Base-by-base conservation (phyloP, 371 early-diverging fungal genomes). In the Apophysomyces variabilis region DNA sequence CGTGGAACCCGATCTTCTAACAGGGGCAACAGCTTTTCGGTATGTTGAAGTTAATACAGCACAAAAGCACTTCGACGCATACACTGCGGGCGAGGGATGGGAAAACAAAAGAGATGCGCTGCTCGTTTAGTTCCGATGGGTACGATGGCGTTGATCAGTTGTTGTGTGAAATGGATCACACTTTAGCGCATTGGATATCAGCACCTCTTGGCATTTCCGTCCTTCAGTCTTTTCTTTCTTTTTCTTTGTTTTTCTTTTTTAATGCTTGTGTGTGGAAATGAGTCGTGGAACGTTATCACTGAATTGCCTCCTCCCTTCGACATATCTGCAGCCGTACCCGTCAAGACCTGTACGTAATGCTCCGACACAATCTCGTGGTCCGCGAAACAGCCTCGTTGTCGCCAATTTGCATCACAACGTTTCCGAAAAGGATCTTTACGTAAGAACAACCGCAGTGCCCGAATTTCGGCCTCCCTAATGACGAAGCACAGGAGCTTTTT, bases 381-480 rank as follows among this genome's bases (percentile, higher is more conserved):
- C 60, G 3, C 73, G 72, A 7, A 77, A 77, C 66, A 73, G 67
- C 35, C 65, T 82, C 43, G 67, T 77, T 8, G 87, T 89, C 13
- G 75, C 86, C 66, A 89, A 89, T 71, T 59, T 89, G 65, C 85
- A 87, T 63, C 86, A 85, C 66, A 86, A 85, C 62, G 89, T 89
- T 9, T 84, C 87, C 45, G 81, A 87, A 75, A 85, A 85, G 57
- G 89, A 89, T 76, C 85, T 89, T 66, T 81, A 88, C 67, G 89
- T 89, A 81, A 73, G 79, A 71, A 43, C 14, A 35, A 21, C 21
- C 35, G 39, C 7, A 54, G 5, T 21, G 4, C n/a, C 16, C 0
- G 5, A 21, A 11, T 18, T 21, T 18, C n/a, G 18, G 54, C 4
- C 54, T 21, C 21, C 54, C 54, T 50, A 50, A 50, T 50, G 54